Conservation (phyloP, 2,329 filamentous ascomycete species). For the Bimuria novae-zelandiae region DNA sequence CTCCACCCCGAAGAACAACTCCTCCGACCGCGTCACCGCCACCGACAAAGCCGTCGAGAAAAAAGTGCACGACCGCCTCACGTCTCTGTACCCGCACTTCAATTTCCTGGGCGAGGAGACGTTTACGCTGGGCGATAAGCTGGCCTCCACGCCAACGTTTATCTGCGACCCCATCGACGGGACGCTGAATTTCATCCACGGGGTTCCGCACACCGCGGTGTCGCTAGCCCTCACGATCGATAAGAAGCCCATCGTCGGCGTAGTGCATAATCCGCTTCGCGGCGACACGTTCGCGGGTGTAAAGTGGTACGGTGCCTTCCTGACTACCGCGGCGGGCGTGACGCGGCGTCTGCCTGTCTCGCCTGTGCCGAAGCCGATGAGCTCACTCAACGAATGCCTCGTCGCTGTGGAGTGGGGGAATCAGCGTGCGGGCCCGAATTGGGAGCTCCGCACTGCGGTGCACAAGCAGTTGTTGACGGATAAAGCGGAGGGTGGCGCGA, state of each 20-base stretch:
- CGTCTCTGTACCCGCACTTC: slow-evolving; percentile 51
- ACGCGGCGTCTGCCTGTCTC: slow-evolving; percentile 38
- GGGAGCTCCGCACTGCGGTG: slow-evolving; percentile 39
- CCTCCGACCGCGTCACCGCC: slow-evolving; percentile 59
- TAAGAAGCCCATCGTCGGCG: slow-evolving; percentile 41
- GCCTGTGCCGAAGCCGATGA: slow-evolving; percentile 28
- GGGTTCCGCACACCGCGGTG: slow-evolving; percentile 43
- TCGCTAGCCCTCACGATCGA: slow-evolving; percentile 38
- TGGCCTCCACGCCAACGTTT: slow-evolving; percentile 39
- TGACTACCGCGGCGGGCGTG: slow-evolving; percentile 28
- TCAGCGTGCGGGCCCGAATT: slow-evolving; percentile 43
- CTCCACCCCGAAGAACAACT: slow-evolving; percentile 42
- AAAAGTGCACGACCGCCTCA: slow-evolving; percentile 53
- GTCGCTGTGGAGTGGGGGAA: slow-evolving; percentile 46
- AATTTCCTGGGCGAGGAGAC: slow-evolving; percentile 48
- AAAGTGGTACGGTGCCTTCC: slow-evolving; percentile 37
- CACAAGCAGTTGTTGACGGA: slow-evolving; percentile 37
- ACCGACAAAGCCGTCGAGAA: slow-evolving; percentile 60
- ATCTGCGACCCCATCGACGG: slow-evolving; percentile 47
- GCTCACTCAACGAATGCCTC: slow-evolving; percentile 37
- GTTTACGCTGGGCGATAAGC: slow-evolving; percentile 36
- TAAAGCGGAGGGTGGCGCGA: slow-evolving; percentile 34
- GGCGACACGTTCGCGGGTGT: slow-evolving; percentile 43
- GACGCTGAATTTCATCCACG: slow-evolving; percentile 47
- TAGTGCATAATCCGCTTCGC: slow-evolving; percentile 44